phyloP scores from a whole-genome alignment of 2,329 filamentous ascomycete genomes.

The Pseudofabraea citricarpa region DNA sequence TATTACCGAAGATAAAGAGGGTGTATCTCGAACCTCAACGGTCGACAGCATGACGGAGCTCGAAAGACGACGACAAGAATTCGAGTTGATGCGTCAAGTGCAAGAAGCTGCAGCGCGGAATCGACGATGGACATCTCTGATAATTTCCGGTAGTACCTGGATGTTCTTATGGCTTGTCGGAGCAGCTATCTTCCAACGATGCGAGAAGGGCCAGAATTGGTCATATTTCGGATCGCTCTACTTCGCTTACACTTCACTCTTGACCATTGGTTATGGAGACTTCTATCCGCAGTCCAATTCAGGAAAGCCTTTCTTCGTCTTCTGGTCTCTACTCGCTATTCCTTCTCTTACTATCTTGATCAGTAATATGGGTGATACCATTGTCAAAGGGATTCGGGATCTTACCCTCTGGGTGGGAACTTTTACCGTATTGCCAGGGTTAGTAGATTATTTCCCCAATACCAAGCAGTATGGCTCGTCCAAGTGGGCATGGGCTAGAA shows the following conservation, averaged over 20 bases:
- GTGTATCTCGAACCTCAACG: constrained; percentile 5
- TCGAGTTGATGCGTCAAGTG: constrained; percentile 76
- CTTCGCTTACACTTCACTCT: constrained; percentile 76
- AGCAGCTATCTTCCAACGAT: constrained; percentile 63
- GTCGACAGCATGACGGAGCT: constrained; percentile 36
- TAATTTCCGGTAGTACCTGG: constrained; percentile 64
- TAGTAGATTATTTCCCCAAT: too few relatives aligned
- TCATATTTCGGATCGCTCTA: constrained; percentile 79
- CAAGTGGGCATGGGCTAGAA: too few relatives aligned
- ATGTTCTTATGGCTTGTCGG: constrained; percentile 75
- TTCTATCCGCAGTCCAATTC: constrained; percentile 70
- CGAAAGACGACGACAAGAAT: constrained; percentile 64
- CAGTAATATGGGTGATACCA: constrained; percentile 77
- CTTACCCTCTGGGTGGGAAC: constrained; percentile 51
- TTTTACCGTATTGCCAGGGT: constrained; percentile 55
- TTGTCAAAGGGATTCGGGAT: constrained; percentile 60
- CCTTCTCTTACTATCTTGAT: constrained; percentile 87
- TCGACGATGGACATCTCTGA: constrained; percentile 70
- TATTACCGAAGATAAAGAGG: constrained; percentile 7
- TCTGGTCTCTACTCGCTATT: constrained; percentile 82
- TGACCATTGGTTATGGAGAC: constrained; percentile 88
- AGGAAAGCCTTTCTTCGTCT: constrained; percentile 83
- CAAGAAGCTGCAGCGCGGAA: constrained; percentile 60
- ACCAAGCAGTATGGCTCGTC: too few relatives aligned
- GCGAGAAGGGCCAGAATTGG: constrained; percentile 52